Conservation (phyloP, 305 asterid species). For the Striga hermonthica region DNA sequence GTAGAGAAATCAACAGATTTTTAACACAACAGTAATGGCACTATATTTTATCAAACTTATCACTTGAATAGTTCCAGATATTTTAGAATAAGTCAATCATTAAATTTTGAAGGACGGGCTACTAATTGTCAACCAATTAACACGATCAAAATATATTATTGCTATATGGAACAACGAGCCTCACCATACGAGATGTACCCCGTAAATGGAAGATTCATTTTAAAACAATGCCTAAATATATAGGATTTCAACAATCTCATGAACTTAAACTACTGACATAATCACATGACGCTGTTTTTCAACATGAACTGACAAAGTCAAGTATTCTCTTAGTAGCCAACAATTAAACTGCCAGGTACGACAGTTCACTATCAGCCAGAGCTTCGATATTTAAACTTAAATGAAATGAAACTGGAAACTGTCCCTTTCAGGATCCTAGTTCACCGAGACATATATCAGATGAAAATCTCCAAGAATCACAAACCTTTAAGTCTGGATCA, state of each 20-base stretch:
- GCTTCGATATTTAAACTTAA: neutral
- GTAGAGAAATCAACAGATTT: neutral
- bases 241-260: neutral
- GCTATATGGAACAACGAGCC: neutral
- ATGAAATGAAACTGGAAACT: neutral
- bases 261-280: neutral
- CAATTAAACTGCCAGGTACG: neutral
- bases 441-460: constrained; percentile 22
- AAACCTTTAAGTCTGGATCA: constrained; percentile 2
- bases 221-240: neutral
- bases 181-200: neutral
- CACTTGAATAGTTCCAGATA: neutral
- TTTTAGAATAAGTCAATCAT: neutral
- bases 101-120: constrained; percentile 1
- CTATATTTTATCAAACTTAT: neutral
- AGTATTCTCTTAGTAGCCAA: no score
- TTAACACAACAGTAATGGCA: neutral
- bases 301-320: neutral
- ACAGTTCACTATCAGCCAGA: constrained; percentile 10
- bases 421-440: constrained; percentile 18
- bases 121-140: neutral
- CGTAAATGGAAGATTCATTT: neutral
- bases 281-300: neutral
- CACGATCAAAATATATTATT: neutral
- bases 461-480: neutral